A percentile compares a stretch with the other conserved stretches of the same genome.
Conservation (phyloP, 148 eudicot genomes). For the Tetragonia tetragonoides region DNA sequence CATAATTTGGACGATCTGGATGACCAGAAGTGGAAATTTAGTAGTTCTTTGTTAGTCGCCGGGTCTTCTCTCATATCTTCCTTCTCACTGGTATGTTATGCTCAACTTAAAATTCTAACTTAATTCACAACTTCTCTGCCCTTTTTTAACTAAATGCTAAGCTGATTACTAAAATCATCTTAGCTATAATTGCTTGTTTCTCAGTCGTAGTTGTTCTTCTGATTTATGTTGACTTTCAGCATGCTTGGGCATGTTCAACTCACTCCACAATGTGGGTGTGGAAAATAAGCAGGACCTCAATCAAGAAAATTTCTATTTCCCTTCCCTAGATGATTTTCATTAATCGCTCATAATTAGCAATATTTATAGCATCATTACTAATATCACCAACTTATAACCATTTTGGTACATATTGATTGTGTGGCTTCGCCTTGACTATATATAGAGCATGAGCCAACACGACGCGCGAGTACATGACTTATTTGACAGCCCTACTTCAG, state of each 20-base stretch:
- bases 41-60: not conserved
- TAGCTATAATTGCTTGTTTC: not conserved
- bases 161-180: not conserved
- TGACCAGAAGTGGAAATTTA: no score
- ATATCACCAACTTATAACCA: not conserved
- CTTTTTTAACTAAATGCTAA: not conserved
- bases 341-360: not conserved
- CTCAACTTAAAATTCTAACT: not conserved
- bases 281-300: not conserved
- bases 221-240: not conserved
- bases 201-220: not conserved
- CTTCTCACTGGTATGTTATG: not conserved
- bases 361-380: no score
- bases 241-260: not conserved
- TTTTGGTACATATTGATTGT: not conserved
- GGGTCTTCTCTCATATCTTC: not conserved
- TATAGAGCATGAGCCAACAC: no score
- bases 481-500: not conserved
- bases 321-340: not conserved
- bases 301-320: not conserved
- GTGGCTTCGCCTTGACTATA: not conserved
- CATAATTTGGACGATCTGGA: no score
- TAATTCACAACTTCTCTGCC: not conserved
- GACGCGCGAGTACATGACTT: no score
- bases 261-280: not conserved